Evolutionary conservation across 306 rosid species (phyloP), one percentile per base, ranked within the genome.

Genomic region (Trifolium dubium): DNA sequence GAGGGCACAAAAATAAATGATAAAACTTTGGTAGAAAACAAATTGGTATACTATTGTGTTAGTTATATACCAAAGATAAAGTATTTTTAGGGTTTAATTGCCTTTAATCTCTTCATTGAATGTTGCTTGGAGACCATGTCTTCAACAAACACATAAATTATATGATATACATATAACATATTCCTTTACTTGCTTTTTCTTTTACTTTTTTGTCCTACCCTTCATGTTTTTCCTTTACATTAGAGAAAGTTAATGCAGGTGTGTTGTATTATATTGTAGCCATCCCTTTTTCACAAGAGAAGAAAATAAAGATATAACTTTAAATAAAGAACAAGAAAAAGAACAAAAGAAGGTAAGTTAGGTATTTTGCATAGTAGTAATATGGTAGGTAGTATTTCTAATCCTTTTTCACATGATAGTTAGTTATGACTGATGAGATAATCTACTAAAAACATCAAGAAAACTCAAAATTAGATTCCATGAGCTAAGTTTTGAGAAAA

Each of bases 331-430:
- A 51, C 65, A 67, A 17, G 19, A 79, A 80, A 83, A 53, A 43
- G 69, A 76, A 67, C 41, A 64, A 78, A 69, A 64, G 43, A 74
- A 30, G 54, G 62, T 74, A 64, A 72, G 86, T 72, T 69, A 78
- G 77, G 65, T 63, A 31, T 49, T 15, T 23, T 23, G 23, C 65
- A 46, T 64, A 10, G 29, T 41, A 41, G 54, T 29, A 50, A 70
- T 69, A 74, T 46, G 64, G 71, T 47, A 54, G 80, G 77, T 53
- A 47, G 67, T 43, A 50, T 79, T 80, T 76, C 37, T 70, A 77
- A 58, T 35, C 72, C 60, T 56, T 79, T 81, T 81, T 71, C 85
- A 86, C 83, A 79, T 64, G 74, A 74, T 56, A 55, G 12, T 58
- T 51, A 49, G 23, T 23, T 23, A 23, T 23, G 23, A 23, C 23